A percentile compares a stretch with the other conserved stretches of the same genome.
phyloP scores from a whole-genome alignment of 768 basidiomycete species.

The Mycena leptocephala region DNA sequence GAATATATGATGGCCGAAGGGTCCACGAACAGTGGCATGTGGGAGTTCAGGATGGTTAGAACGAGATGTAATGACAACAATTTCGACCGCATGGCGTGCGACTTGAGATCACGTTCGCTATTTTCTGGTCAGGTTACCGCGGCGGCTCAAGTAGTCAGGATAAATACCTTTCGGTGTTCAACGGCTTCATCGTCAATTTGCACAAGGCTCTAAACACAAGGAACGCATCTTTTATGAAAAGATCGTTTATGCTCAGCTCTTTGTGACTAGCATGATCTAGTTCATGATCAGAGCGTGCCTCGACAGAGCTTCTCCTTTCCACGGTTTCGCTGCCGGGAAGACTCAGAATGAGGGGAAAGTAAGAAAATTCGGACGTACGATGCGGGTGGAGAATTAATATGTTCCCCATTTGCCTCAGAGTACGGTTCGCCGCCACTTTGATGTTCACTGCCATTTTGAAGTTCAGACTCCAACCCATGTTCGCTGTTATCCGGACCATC shows the following conservation, averaged over 20 bases:
- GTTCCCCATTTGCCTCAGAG: slow-evolving; percentile 12
- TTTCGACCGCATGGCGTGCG: slow-evolving; percentile 98
- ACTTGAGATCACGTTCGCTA: slow-evolving; percentile 96
- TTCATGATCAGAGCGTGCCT: slow-evolving; percentile 48
- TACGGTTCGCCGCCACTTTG: slow-evolving; percentile 1
- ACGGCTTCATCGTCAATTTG: slow-evolving; percentile 97
- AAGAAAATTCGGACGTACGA: slow-evolving; percentile 18
- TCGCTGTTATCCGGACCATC: slow-evolving; percentile 1
- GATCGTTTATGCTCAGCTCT: slow-evolving; percentile 83
- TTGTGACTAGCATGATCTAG: slow-evolving; percentile 48
- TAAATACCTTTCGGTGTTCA: slow-evolving; percentile 90
- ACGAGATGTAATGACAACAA: slow-evolving; percentile 95
- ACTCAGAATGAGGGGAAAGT: background rate
- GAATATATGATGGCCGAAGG: slow-evolving; percentile 94
- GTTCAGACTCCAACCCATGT: slow-evolving; percentile 8
- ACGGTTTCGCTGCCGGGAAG: slow-evolving; percentile 51
- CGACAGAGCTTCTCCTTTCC: slow-evolving; percentile 53
- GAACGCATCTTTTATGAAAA: slow-evolving; percentile 98
- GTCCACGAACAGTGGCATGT: slow-evolving; percentile 93
- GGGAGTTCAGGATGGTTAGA: slow-evolving; percentile 91
- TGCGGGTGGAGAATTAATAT: background rate
- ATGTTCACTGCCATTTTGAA: slow-evolving; percentile 22
- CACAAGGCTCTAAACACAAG: slow-evolving; percentile 97
- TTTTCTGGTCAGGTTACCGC: slow-evolving; percentile 31
- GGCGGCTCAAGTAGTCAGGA: background rate